Conservation (phyloP, 129 eudicot genomes). For the Helichrysum umbraculigerum region DNA sequence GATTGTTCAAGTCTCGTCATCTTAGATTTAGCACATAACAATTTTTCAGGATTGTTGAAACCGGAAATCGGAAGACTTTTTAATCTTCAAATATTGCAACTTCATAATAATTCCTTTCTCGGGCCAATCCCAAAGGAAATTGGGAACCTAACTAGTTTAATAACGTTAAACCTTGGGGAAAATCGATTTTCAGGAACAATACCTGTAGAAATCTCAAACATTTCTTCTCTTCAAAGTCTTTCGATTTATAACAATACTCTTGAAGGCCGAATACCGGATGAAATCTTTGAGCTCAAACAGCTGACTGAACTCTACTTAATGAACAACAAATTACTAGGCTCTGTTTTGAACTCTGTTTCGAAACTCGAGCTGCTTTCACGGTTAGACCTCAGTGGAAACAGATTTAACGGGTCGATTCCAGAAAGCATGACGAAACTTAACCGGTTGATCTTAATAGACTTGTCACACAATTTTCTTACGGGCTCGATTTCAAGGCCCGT, state of each 20-base stretch:
- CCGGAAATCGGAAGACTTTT: conserved; percentile 51
- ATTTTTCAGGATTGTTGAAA: conserved; percentile 48
- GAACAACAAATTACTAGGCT: conserved; percentile 58
- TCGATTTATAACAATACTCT: conserved; percentile 44
- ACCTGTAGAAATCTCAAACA: conserved; percentile 63
- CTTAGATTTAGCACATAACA: conserved; percentile 43
- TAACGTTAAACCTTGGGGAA: conserved; percentile 32
- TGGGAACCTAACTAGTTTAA: conserved; percentile 55
- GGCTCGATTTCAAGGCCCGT: conserved; percentile 55
- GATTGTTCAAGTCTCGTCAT: conserved; percentile 48
- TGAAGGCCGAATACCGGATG: conserved; percentile 65
- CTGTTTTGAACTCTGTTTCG: conserved; percentile 51
- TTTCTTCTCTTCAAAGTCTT: conserved; percentile 58
- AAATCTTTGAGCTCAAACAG: conserved; percentile 52
- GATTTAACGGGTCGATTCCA: conserved; percentile 63
- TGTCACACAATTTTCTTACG: conserved; percentile 58
- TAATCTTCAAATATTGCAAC: conserved; percentile 43
- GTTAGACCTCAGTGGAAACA: conserved; percentile 67
- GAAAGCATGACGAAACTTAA: conserved; percentile 42
- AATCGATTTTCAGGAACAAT: conserved; percentile 63
- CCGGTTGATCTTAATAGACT: conserved; percentile 47
- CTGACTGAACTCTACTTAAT: conserved; percentile 48
- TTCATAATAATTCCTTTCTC: conserved; percentile 37
- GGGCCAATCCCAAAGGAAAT: conserved; percentile 67
- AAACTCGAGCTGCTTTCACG: conserved; percentile 53